Percentiles rank a stretch among this genome's conserved stretches.
phyloP scores from a whole-genome alignment of 305 asterid species.

The Fraxinus sp. region DNA sequence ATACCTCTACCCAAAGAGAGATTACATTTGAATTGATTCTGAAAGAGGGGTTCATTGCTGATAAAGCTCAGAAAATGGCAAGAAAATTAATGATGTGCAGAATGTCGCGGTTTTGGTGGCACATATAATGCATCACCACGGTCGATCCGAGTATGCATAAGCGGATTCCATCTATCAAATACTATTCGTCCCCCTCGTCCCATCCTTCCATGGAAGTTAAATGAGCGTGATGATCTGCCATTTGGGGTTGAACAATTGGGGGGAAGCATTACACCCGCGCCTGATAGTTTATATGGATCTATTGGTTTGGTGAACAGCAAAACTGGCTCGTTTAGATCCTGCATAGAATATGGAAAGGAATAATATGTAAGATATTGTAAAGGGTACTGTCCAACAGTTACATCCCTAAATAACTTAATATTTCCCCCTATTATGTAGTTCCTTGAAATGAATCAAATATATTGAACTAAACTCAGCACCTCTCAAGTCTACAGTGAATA shows the following conservation, averaged over 20 bases:
- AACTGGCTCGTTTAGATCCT: constrained; percentile 83
- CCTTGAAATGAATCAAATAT: neutral
- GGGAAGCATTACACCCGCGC: constrained; percentile 74
- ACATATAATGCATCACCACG: constrained; percentile 51
- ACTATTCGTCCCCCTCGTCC: constrained; percentile 94
- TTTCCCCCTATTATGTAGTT: neutral
- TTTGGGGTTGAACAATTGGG: constrained; percentile 47
- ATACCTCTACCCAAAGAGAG: neutral
- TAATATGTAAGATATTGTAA: neutral
- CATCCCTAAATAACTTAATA: neutral
- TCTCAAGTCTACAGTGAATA: neutral
- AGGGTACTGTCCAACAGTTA: neutral
- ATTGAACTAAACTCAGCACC: neutral
- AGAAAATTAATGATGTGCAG: constrained; percentile 44
- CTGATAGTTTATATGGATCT: constrained; percentile 75
- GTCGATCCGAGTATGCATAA: constrained; percentile 64
- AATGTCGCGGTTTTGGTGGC: constrained; percentile 59
- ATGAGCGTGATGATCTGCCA: constrained; percentile 38
- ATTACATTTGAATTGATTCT: neutral
- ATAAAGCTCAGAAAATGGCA: neutral
- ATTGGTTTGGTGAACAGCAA: constrained; percentile 79
- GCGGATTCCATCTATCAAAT: constrained; percentile 82
- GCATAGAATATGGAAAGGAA: constrained; percentile 22
- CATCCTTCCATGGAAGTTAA: constrained; percentile 60
- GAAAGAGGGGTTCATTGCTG: neutral